Percentiles rank a stretch among this genome's conserved stretches.
These are phyloP conservation scores for Suhomyces coccinellae DNA, from an alignment of 1,139 yeast genomes.

Conservation along the genomic window DNA sequence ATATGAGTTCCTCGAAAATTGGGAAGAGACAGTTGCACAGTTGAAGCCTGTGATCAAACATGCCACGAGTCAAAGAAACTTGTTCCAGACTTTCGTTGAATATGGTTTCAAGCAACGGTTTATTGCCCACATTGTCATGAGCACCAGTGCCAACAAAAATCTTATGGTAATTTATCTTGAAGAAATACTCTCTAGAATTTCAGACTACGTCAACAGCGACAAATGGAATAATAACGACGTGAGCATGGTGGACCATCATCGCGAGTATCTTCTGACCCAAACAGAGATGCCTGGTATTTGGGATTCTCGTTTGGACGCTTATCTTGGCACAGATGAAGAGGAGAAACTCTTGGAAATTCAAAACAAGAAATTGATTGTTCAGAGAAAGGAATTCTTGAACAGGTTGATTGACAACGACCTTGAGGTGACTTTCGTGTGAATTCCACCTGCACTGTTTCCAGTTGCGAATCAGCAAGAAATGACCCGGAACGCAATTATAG, in stretches of 20 bases:
- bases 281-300: slow-evolving; percentile 19
- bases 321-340: slow-evolving; percentile 19
- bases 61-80: slow-evolving; percentile 3
- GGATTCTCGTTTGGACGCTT: slow-evolving; percentile 27
- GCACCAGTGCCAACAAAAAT: slow-evolving; percentile 24
- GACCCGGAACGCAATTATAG: too few relatives aligned
- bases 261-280: slow-evolving; percentile 4
- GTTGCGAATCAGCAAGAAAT: too few relatives aligned
- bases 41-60: slow-evolving; percentile 6
- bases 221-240: slow-evolving; percentile 2
- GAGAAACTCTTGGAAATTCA: slow-evolving; percentile 24
- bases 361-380: slow-evolving; percentile 19
- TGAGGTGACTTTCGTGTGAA: slow-evolving; percentile 1
- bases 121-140: slow-evolving; percentile 30
- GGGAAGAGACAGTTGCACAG: slow-evolving; percentile 7
- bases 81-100: slow-evolving; percentile 17
- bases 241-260: slow-evolving; percentile 4
- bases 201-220: slow-evolving; percentile 9
- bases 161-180: slow-evolving; percentile 10
- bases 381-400: slow-evolving; percentile 26
- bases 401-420: slow-evolving; percentile 1
- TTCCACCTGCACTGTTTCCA: not conserved
- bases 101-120: slow-evolving; percentile 29
- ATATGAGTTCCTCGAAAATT: slow-evolving; percentile 6
- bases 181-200: slow-evolving; percentile 8